Percentiles rank a stretch among this genome's conserved stretches.
Conservation (phyloP, 1,139 yeast genomes). For the Scheffersomyces lignicola region DNA sequence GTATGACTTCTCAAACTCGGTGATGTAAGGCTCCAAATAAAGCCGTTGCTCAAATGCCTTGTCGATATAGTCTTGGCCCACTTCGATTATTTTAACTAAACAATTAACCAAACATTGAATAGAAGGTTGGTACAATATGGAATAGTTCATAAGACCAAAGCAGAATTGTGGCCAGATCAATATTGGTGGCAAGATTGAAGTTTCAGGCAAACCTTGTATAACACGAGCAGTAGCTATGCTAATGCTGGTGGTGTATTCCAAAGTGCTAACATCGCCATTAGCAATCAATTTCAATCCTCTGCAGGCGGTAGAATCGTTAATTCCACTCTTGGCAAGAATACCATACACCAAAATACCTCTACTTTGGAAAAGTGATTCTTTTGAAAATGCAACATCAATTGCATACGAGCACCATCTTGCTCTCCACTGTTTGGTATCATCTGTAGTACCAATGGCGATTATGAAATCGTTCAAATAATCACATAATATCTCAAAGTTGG, state of each 20-base stretch:
- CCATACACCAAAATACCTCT: slow-evolving; percentile 76
- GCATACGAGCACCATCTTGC: slow-evolving; percentile 71
- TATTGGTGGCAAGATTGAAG: slow-evolving; percentile 54
- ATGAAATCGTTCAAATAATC: slow-evolving; percentile 58
- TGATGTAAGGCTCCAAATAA: slow-evolving; percentile 42
- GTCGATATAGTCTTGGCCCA: slow-evolving; percentile 24
- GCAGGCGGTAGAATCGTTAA: slow-evolving; percentile 59
- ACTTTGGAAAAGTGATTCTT: slow-evolving; percentile 63
- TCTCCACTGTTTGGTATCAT: slow-evolving; percentile 59
- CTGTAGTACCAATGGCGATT: slow-evolving; percentile 50
- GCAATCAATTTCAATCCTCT: slow-evolving; percentile 36
- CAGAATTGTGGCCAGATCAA: slow-evolving; percentile 65
- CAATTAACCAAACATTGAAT: slow-evolving; percentile 38
- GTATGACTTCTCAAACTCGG: slow-evolving; percentile 47
- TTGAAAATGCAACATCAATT: slow-evolving; percentile 62
- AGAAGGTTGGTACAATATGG: slow-evolving; percentile 55
- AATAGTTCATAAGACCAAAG: slow-evolving; percentile 34
- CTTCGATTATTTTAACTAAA: slow-evolving; percentile 25
- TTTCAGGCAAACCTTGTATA: slow-evolving; percentile 59
- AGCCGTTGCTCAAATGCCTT: slow-evolving; percentile 39
- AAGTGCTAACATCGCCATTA: slow-evolving; percentile 20
- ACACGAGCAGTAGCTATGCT: slow-evolving; percentile 58
- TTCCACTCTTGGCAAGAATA: slow-evolving; percentile 62
- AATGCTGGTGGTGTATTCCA: slow-evolving; percentile 37
- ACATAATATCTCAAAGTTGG: slow-evolving; percentile 65